Base-by-base conservation (phyloP, 169 alveolate genomes). In the Toxoplasma gondii region DNA sequence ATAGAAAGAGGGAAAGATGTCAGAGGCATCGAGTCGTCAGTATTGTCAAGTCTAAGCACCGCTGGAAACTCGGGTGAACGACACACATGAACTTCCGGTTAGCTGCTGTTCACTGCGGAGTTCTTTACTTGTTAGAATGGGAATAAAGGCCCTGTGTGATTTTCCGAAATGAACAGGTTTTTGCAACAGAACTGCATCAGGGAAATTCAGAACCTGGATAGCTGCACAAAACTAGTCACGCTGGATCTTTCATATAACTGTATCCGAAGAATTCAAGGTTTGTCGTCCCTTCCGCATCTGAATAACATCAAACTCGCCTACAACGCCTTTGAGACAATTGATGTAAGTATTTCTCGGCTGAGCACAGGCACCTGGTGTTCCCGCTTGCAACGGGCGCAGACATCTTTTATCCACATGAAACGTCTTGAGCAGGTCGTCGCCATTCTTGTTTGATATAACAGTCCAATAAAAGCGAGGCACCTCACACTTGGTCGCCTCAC, bases 221-320 rank as follows among this genome's bases (percentile, higher is more conserved):
- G 93, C 78, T 94, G 98, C 91, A 94, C 95, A 9, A 97, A 97
- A 49, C 94, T 98, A 44, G 96, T 96, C 12, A 95, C 96, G 91
- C 94, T 98, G 87, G 98, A 98, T 96, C 96, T 98, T 43, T 96
- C 98, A 38, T 99, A 98, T 94, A 98, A 98, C 95, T 91, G 97
- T 94, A 97, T 98, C 43, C 93, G 93, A 78, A 97, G 92, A 88
- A 88, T 96, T 69, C 86, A 81, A 81, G 96, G 96, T 78, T 96
- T 97, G 36, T 82, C 41, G 58, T n/a, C 36, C 67, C 95, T 91
- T 41, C 88, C 49, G n/a, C 86, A 31, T 44, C 96, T 82, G 36
- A 69, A 58, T 22, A 88, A 78, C 84, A 83, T 82, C 94, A 92
- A 92, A 92, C 92, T 95, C 81, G 95, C 95, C 93, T 96, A 91